Conservation (phyloP, 257 asterid species). For the Solanum neorickii region DNA sequence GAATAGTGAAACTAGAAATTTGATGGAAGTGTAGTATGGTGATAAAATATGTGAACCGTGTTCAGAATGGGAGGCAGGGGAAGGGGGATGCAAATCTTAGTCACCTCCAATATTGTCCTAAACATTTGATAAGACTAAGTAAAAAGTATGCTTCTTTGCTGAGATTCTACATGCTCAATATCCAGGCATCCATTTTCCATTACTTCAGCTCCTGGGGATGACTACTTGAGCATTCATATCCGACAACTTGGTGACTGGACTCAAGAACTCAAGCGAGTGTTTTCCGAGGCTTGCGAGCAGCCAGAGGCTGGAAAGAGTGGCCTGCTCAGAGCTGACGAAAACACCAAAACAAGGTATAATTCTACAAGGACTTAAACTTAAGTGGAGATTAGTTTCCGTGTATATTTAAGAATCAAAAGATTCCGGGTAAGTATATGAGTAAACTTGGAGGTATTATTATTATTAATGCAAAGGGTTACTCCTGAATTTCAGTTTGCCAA, state of each 20-base stretch:
- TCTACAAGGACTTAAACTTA: neutral
- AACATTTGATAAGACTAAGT: neutral
- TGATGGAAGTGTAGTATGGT: neutral
- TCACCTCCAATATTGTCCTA: neutral
- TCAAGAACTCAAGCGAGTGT: constrained; percentile 76
- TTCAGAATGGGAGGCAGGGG: neutral
- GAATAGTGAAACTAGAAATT: neutral
- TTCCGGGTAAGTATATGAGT: neutral
- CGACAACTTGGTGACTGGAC: constrained; percentile 97
- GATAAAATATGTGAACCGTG: neutral
- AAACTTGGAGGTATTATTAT: neutral
- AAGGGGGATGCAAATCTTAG: neutral
- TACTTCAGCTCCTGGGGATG: constrained; percentile 92
- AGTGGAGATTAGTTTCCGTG: neutral
- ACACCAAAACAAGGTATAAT: constrained; percentile 53
- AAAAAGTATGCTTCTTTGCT: neutral
- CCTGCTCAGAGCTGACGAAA: constrained; percentile 81
- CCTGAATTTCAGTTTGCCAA: constrained; percentile 67
- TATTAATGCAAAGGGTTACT: neutral
- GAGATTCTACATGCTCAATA: neutral
- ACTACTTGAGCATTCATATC: constrained; percentile 87
- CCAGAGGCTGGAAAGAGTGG: constrained; percentile 80
- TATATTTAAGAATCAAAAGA: neutral
- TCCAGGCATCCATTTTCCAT: constrained; percentile 95
- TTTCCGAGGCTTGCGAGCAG: constrained; percentile 76